These are phyloP conservation scores for Litchi chinensis DNA, from an alignment of 345 rosid species.

Conservation along the genomic window DNA sequence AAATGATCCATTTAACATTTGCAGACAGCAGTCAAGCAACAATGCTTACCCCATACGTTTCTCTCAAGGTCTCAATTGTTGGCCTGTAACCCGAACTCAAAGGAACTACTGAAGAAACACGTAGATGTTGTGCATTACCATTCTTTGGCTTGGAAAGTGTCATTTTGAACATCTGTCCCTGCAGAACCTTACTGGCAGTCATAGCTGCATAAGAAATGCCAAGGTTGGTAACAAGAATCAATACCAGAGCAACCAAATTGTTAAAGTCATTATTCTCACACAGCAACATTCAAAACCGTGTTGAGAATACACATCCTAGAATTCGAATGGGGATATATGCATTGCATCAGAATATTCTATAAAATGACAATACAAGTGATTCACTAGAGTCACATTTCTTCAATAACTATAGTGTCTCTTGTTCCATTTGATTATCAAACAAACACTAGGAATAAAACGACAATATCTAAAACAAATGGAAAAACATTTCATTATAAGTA, in stretches of 20 bases:
- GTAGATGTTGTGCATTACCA: slow-evolving; percentile 64
- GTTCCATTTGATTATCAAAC: not conserved
- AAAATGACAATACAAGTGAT: not conserved
- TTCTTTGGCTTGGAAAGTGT: slow-evolving; percentile 63
- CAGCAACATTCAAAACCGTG: not conserved
- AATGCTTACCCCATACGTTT: slow-evolving; percentile 33
- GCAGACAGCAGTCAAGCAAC: slow-evolving; percentile 14
- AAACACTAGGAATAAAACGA: too few relatives aligned
- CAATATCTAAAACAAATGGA: not conserved
- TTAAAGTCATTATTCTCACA: too few relatives aligned
- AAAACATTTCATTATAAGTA: too few relatives aligned
- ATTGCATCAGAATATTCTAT: not conserved
- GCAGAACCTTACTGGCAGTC: slow-evolving; percentile 51
- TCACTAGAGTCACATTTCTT: not conserved
- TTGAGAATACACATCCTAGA: not conserved
- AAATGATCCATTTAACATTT: not conserved
- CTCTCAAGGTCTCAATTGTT: slow-evolving; percentile 46
- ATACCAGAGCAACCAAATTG: not conserved
- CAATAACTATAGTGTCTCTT: not conserved
- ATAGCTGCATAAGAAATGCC: slow-evolving; percentile 44
- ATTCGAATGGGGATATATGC: not conserved
- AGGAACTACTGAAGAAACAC: slow-evolving; percentile 54
- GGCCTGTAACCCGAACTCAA: slow-evolving; percentile 58
- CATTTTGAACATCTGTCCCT: slow-evolving; percentile 75
- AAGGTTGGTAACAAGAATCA: not conserved